Evolutionary conservation across 495 filamentous ascomycete species (phyloP), one percentile per base, ranked within the genome.

Genomic region (Massariosphaeria phaeospora): DNA sequence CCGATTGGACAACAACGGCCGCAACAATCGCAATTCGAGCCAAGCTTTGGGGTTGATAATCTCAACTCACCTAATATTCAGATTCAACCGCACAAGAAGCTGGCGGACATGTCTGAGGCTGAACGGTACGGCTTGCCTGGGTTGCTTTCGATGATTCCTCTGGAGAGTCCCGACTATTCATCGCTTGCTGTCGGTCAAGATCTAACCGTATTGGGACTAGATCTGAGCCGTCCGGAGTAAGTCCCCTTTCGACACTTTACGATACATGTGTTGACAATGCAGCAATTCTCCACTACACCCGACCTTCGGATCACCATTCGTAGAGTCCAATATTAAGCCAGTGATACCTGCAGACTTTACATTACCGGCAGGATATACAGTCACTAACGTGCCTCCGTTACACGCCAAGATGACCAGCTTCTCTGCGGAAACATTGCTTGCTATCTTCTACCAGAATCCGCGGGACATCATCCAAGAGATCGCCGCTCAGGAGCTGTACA

Each of bases 391-490:
- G 26, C 87, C 89, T 61, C 80, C 82, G 13, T 75, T 95, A 17
- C 80, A 88, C 39, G 79, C 81, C 45, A 86, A 91, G 58, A 86
- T 95, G 39, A 74, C 76, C 13, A 86, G 82, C 47, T 94, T 96
- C 72, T 85, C 84, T 57, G 88, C 95, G 52, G 91, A 96, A 67
- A 94, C 89, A 0, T 75, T 96, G 48, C 89, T 96, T 68, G 90
- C 84, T 74, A 93, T 96, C 57, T 96, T 96, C 75, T 96, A 95
- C 73, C 88, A 84, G 70, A 85, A 86, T 70, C 87, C 89, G 1
- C 74, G 82, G 27, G 89, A 95, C 65, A 76, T 86, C 54, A 80
- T 89, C 70, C 91, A 96, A 69, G 85, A 94, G 57, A 69, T 89
- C 55, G 91, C 86, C 9, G 89, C 89, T 1, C 74, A 80, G 33